These are phyloP conservation scores for Solanum aculeatissimum DNA, from an alignment of 305 asterid genomes.

Conservation along the genomic window DNA sequence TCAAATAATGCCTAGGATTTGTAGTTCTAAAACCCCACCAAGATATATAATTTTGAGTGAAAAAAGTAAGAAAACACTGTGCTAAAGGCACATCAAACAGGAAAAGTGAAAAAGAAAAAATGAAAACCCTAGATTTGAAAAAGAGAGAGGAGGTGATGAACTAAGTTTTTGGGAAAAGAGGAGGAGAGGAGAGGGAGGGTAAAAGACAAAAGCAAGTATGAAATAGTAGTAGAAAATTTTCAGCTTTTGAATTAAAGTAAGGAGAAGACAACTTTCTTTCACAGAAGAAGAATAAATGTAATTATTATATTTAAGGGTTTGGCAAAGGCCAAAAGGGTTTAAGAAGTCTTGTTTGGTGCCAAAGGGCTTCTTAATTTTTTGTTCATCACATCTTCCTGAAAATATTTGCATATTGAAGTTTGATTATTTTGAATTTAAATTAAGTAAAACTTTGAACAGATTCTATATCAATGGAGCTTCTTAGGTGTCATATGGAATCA, in stretches of 20 bases:
- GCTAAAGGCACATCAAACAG: neutral
- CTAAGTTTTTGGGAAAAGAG: constrained; percentile 17
- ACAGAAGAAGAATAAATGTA: neutral
- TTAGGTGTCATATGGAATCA: no score
- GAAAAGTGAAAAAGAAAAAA: constrained; percentile 4
- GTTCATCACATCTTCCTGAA: no score
- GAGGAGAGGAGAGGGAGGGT: constrained; percentile 14
- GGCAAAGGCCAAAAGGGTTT: constrained; percentile 1
- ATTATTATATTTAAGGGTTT: neutral
- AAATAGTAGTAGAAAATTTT: constrained; percentile 23
- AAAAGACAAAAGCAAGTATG: constrained; percentile 58
- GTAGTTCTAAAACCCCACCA: neutral
- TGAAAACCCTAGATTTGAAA: constrained; percentile 79
- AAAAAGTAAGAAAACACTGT: neutral
- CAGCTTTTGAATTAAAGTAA: constrained; percentile 36
- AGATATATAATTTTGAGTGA: neutral
- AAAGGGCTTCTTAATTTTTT: neutral
- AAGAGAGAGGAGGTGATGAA: constrained; percentile 3
- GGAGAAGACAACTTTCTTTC: constrained; percentile 9
- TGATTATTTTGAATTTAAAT: no score
- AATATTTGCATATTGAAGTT: no score
- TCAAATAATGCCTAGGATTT: neutral
- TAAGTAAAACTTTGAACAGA: no score
- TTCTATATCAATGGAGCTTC: no score
- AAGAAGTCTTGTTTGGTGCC: constrained; percentile 1